Evolutionary conservation across 768 basidiomycete species (phyloP), one percentile per base, ranked within the genome.

Genomic region (Amylocystis lapponica): DNA sequence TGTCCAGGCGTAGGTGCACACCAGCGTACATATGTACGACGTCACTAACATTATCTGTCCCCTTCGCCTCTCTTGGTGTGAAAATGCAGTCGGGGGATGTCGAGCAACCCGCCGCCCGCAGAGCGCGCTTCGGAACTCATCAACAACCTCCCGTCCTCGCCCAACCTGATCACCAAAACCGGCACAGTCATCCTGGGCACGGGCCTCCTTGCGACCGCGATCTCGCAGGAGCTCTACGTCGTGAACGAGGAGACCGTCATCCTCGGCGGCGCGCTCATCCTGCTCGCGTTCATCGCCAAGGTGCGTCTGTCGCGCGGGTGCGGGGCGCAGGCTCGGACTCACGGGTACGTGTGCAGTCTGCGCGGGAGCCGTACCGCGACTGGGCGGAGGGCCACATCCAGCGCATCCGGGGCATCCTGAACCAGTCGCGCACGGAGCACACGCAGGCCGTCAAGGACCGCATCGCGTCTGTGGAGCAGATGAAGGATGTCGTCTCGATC

Each of bases 151-250:
- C 88, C 87, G 16, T 87, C 79, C 45, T 93, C 81, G 55, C 91
- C 79, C 20, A 83, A 81, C 61, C 75, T 96, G 66, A 75, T 94
- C 73, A 91, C 92, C 63, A 99, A 99, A 74, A 94, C 93, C 34
- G 92, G 93, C 49, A 79, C 87, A 40, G 86, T 92, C 57, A 74
- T 97, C 58, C 81, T 97, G 41, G 91, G 91, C 59, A 88, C 90
- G 13, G 92, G 89, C 57, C 71, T 89, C 47, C 70, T 83, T 43
- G 95, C 94, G 13, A 78, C 91, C 5, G 94, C 93, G 60, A 93
- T 98, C 67, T 95, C 92, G 12, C 87, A 92, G 62, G 94, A 99
- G 68, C 81, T 98, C 39, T 97, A 97, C 60, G 95, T 99, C 47
- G 80, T 95, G 59, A 96, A 96, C 64, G 94, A 97, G 66, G 96